Base-by-base conservation (phyloP, 192 early-diverging fungal genomes). In the Mortierella claussenii region DNA sequence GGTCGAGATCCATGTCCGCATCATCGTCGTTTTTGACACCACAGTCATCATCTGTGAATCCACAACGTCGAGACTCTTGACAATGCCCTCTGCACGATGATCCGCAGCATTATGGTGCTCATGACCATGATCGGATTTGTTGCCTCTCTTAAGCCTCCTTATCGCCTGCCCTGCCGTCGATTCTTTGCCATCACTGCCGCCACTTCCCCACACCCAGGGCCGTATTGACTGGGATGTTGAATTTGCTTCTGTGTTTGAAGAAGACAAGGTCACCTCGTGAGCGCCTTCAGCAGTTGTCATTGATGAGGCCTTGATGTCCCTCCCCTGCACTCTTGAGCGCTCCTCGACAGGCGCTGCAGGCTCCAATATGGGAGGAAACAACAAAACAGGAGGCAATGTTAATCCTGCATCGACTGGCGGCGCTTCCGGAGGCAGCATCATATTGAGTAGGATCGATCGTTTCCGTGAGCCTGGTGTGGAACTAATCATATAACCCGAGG, bases 361-460 rank as follows among this genome's bases (percentile, higher is more conserved):
- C 34, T 65, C 55, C 24, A 53, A 28, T 12, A 56, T 26, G 0
- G 69, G 48, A 4, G 69, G 69, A 44, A 65, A 57, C 15, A 63
- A 12, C 20, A 65, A 21, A 2, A 60, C 32, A 3, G 71, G 62
- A 27, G 62, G 71, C 7, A 75, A 32, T 18, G 63, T 18, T 5
- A 60, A 3, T 6, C 34, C 46, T 1, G 71, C 43, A 48, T 60
- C 71, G 26, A 66, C 71, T 1, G 71, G 50, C 0, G 43, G 62
- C 32, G 62, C 48, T 17, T 75, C 71, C 1, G 71, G 71, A 17
- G 71, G 71, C 17, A 75, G 37, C 51, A 75, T 60, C 62, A 75
- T 65, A 34, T 66, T 66, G 42, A 75, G 28, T 0, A 75, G 63
- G 11, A 75, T 75, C 13, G 71, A 75, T 2, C 71, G 57, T 60